Percentiles rank a stretch among this genome's conserved stretches.
Conservation (phyloP, 257 asterid genomes). For the Przewalskia tangutica region DNA sequence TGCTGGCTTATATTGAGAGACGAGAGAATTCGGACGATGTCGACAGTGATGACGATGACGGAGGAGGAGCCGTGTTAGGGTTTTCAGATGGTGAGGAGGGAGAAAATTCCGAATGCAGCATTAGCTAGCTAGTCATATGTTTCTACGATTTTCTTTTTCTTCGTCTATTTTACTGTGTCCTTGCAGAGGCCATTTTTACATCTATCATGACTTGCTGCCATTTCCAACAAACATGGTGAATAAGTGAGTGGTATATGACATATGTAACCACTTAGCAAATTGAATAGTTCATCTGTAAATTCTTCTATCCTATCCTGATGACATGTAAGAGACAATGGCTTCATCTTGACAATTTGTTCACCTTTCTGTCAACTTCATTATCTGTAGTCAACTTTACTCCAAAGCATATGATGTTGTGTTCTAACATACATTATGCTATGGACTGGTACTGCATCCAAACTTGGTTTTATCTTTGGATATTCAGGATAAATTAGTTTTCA, state of each 20-base stretch:
- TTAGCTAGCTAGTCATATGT: conserved; percentile 41
- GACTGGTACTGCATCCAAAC: too few species aligned
- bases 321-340: not conserved
- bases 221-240: not conserved
- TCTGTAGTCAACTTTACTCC: not conserved
- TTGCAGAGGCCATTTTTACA: not conserved
- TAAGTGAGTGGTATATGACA: not conserved
- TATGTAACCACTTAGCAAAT: not conserved
- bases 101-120: conserved; percentile 51
- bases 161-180: not conserved
- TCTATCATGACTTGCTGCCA: not conserved
- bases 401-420: not conserved
- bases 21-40: conserved; percentile 23
- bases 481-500: too few species aligned
- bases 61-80: conserved; percentile 21
- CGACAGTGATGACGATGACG: conserved; percentile 35
- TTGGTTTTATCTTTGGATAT: too few species aligned
- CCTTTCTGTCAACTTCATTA: not conserved
- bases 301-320: not conserved
- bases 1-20: conserved; percentile 41
- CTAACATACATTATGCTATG: not conserved
- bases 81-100: conserved; percentile 45
- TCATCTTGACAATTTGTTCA: not conserved
- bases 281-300: not conserved
- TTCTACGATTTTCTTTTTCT: not conserved